A percentile compares a stretch with the other conserved stretches of the same genome.
Conservation (phyloP, 2,329 filamentous ascomycete species). For the Venturiaceae sp. region DNA sequence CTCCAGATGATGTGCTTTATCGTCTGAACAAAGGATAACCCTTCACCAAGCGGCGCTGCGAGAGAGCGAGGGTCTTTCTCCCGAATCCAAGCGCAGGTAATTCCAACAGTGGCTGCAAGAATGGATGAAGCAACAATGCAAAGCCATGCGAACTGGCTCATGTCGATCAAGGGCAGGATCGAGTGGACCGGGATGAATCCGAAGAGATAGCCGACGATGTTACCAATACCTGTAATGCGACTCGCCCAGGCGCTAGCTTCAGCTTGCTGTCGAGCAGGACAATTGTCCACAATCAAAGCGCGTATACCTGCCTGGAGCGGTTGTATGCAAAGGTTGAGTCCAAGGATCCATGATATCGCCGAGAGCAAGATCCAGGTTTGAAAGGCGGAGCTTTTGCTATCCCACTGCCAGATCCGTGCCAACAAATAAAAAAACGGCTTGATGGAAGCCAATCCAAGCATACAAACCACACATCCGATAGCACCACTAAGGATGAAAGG, state of each 20-base stretch:
- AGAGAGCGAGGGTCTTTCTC: constrained; percentile 4
- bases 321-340: constrained; percentile 22
- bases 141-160: constrained; percentile 14
- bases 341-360: constrained; percentile 16
- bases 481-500: constrained; percentile 71
- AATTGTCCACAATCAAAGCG: constrained; percentile 22
- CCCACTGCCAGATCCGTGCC: constrained; percentile 39
- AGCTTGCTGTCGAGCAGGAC: constrained; percentile 19
- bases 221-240: constrained; percentile 18
- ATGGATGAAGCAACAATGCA: constrained; percentile 8
- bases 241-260: constrained; percentile 21
- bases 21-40: not conserved
- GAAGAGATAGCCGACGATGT: constrained; percentile 20
- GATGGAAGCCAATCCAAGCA: constrained; percentile 65
- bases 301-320: constrained; percentile 22
- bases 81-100: not conserved
- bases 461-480: constrained; percentile 54
- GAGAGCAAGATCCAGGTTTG: not conserved
- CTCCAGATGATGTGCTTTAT: constrained; percentile 7
- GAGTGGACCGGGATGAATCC: constrained; percentile 13
- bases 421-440: constrained; percentile 20
- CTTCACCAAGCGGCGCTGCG: not conserved
- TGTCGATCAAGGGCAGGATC: constrained; percentile 10
- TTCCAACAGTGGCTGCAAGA: constrained; percentile 1
- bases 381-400: not conserved